Evolutionary conservation across 176 grass and related monocot species (phyloP), one percentile per base, ranked within the genome.

Genomic region (Musa troglodytarum): DNA sequence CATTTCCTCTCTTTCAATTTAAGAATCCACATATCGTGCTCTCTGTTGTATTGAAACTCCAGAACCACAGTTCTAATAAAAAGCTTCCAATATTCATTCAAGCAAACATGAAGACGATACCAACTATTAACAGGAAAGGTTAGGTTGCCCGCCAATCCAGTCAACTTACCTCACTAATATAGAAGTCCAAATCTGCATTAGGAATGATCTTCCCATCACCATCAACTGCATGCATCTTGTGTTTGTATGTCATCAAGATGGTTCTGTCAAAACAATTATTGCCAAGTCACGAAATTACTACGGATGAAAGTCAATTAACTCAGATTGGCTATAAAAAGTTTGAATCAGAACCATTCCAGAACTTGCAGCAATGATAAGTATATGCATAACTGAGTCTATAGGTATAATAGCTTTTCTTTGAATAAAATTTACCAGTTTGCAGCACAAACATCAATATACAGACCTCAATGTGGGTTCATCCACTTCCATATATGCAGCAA

Each of bases 171-270:
- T 94, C 90, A 69, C 78, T 75, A 61, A 94, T 89, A 62, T 94
- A 99, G 79, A 94, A 94, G 80, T 99, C 90, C 26, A 94, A 80
- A 79, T 99, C 95, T 64, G 90, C 82, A 82, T 88, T 99, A 17
- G 95, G 88, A 68, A 92, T 78, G 26, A 92, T 87, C 74, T 94
- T 99, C 61, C 90, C 95, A 68, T 94, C 85, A 81, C 74, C 87
- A 82, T 91, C 86, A 75, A 92, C 84, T 62, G 90, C 83, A 82
- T 99, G 90, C 95, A 99, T 94, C 82, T 99, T 99, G 66, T 94
- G 95, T 67, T 99, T 99, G 88, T 92, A 99, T 74, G 90, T 91
- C 88, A 99, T 79, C 81, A 99, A 83, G 54, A 99, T 99, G 70
- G 90, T 87, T 87, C 95, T 99, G 80, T 62, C 24, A 23, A 59